These are phyloP conservation scores for Hibiscus syriacus DNA, from an alignment of 345 rosid species.

Conservation along the genomic window DNA sequence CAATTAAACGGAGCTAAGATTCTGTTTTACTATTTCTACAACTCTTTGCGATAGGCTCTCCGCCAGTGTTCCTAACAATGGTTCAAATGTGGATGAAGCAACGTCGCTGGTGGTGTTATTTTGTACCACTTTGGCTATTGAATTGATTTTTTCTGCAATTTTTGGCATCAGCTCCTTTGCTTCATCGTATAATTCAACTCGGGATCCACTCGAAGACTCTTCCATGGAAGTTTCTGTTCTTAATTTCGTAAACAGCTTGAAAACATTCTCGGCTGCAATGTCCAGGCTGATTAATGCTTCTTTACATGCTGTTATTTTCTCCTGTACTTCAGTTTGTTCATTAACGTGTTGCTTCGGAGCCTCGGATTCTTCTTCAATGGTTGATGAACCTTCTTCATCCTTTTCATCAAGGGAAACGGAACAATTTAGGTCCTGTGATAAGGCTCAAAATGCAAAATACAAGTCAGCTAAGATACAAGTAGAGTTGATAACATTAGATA, in stretches of 20 bases:
- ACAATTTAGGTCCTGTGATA: slow-evolving; percentile 15
- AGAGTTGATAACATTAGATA: neutral
- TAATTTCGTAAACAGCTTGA: slow-evolving; percentile 34
- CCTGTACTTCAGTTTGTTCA: slow-evolving; percentile 19
- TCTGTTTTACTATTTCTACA: neutral
- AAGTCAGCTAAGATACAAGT: neutral
- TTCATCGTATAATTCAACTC: slow-evolving; percentile 31
- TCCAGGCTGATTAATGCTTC: slow-evolving; percentile 43
- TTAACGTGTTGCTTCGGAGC: neutral
- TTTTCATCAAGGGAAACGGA: neutral
- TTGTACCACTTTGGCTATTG: slow-evolving; percentile 27
- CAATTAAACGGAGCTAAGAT: neutral
- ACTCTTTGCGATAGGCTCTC: slow-evolving; percentile 2
- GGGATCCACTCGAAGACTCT: slow-evolving; percentile 25
- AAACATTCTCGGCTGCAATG: slow-evolving; percentile 31
- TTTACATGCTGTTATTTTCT: slow-evolving; percentile 38
- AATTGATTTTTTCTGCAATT: slow-evolving; percentile 35
- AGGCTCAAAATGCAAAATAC: neutral
- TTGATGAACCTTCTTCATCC: neutral
- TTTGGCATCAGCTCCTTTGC: slow-evolving; percentile 45
- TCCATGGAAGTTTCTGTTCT: slow-evolving; percentile 23
- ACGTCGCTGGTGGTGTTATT: neutral
- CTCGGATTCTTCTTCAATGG: neutral
- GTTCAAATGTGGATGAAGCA: neutral
- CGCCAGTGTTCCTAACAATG: slow-evolving; percentile 4